These are phyloP conservation scores for Tephrocybe sp. DNA, from an alignment of 768 basidiomycete genomes.

Conservation along the genomic window DNA sequence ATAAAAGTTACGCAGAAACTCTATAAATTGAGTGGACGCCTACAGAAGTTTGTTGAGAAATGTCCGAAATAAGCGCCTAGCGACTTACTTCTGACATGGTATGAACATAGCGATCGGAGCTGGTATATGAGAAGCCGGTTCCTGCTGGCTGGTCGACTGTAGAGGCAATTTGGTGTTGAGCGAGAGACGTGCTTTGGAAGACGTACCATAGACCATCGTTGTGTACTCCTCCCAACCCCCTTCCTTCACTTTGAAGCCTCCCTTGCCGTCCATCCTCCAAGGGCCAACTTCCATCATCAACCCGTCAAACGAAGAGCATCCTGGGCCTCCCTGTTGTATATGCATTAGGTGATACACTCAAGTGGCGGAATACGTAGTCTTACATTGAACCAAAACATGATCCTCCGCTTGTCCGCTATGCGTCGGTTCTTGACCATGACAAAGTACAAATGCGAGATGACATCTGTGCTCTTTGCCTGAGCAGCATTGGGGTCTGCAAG, in stretches of 20 bases:
- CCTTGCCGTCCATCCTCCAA: slow-evolving; percentile 74
- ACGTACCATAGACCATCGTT: slow-evolving; percentile 87
- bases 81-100: slow-evolving; percentile 63
- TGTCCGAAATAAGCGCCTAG: background rate
- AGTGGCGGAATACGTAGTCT: slow-evolving; percentile 24
- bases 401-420: slow-evolving; percentile 83
- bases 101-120: slow-evolving; percentile 83
- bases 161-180: slow-evolving; percentile 4
- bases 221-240: slow-evolving; percentile 99
- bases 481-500: slow-evolving; percentile 69
- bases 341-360: background rate
- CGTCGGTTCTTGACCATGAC: slow-evolving; percentile 86
- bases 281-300: slow-evolving; percentile 99
- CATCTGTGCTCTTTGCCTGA: slow-evolving; percentile 50
- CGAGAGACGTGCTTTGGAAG: background rate
- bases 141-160: slow-evolving; percentile 97
- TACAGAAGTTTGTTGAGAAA: slow-evolving; percentile 27
- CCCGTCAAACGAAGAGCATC: slow-evolving; percentile 96
- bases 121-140: slow-evolving; percentile 89
- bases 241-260: slow-evolving; percentile 69
- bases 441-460: slow-evolving; percentile 84
- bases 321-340: slow-evolving; percentile 86
- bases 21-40: slow-evolving; percentile 76
- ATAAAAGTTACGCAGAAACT: slow-evolving; percentile 90
- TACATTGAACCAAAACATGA: slow-evolving; percentile 98